Evolutionary conservation across 208 protist species (phyloP).

Genomic region (Acanthamoeba lenticulata): DNA sequence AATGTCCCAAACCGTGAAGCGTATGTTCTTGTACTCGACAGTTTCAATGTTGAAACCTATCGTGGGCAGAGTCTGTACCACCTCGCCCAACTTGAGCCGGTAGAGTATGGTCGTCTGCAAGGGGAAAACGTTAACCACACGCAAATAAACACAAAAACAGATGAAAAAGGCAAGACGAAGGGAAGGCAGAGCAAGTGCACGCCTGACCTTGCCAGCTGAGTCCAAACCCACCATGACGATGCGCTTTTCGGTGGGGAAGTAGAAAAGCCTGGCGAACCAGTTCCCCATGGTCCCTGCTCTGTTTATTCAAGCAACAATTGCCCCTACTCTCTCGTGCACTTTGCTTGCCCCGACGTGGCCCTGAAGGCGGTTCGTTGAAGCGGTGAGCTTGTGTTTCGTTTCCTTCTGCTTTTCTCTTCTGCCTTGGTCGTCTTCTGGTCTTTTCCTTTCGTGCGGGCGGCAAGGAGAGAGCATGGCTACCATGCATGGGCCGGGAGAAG

Average conservation of each 20-base stretch:
- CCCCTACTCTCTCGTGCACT: no score
- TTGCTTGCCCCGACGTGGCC: no score
- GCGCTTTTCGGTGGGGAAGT: conserved; percentile 84
- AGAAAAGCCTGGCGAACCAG: conserved; percentile 30
- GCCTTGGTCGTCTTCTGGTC: no score
- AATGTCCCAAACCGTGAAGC: conserved; percentile 84
- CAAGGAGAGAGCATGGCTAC: no score
- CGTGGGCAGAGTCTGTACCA: conserved; percentile 90
- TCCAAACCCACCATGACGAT: conserved; percentile 87
- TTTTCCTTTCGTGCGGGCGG: no score
- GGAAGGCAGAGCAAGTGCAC: no score
- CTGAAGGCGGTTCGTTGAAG: no score
- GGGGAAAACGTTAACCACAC: conserved; percentile 94
- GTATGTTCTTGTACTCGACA: conserved; percentile 90
- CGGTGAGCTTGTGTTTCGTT: no score
- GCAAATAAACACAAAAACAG: no score
- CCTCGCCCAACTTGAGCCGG: conserved; percentile 88
- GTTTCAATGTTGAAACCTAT: conserved; percentile 96
- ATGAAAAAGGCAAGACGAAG: conserved; percentile 79
- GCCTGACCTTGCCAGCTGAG: conserved; percentile 84
- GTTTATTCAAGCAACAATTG: no score
- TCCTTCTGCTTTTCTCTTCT: no score
- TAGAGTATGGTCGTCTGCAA: conserved; percentile 98
- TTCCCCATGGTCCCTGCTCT: not conserved
- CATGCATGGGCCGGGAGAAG: no score